Conservation (phyloP, 495 filamentous ascomycete species). For the Hypoxylon rickii region DNA sequence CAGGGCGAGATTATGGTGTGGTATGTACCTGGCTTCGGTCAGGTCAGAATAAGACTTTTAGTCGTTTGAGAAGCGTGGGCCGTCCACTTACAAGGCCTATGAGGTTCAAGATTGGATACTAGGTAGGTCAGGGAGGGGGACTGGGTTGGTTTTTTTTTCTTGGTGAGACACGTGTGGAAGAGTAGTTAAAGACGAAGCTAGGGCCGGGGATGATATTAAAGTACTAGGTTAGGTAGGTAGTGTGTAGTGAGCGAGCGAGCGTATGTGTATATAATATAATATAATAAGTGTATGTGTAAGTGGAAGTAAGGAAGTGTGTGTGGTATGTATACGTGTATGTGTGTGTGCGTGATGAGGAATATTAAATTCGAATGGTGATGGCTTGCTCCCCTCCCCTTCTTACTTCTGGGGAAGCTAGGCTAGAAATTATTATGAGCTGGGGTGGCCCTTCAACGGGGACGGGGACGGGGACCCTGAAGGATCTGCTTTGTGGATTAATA, state of each 20-base stretch:
- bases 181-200: constrained; percentile 9
- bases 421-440: constrained; percentile 27
- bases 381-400: constrained; percentile 13
- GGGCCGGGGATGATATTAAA: constrained; percentile 17
- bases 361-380: constrained; percentile 10
- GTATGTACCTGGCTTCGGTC: constrained; percentile 7
- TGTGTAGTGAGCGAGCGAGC: too few species aligned
- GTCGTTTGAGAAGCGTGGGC: background rate
- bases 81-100: constrained; percentile 19
- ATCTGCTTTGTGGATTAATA: constrained; percentile 33
- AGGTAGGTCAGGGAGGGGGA: background rate
- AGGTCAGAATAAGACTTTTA: constrained; percentile 13
- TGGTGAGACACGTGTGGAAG: constrained; percentile 19
- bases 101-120: constrained; percentile 1
- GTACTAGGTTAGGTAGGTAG: too few species aligned
- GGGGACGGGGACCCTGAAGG: constrained; percentile 26
- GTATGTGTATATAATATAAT: background rate
- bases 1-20: too few species aligned
- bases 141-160: background rate
- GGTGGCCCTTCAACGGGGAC: constrained; percentile 4
- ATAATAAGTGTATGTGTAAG: too few species aligned
- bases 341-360: constrained; percentile 1
- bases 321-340: constrained; percentile 7
- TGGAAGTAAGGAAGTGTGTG: constrained; percentile 17
- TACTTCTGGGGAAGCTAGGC: constrained; percentile 28